Evolutionary conservation across 2,329 filamentous ascomycete genomes (phyloP), one percentile per base, ranked within the genome.

Genomic region (Teratosphaeria epicoccoides): DNA sequence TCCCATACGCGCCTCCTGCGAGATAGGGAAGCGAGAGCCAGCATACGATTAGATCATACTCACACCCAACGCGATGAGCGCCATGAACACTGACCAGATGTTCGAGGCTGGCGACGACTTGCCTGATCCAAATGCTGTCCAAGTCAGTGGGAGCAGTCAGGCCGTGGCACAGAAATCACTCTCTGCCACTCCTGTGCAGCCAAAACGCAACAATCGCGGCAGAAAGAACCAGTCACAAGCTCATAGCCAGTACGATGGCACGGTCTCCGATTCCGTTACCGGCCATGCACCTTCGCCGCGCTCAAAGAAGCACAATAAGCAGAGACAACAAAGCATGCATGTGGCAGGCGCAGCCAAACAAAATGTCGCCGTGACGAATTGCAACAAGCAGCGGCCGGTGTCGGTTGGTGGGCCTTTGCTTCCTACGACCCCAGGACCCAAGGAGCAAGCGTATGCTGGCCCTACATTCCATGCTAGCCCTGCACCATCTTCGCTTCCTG

Each of bases 401-500:
- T 70, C 57, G 77, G 76, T 62, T 50, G 63, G 69, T 76, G 45
- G 68, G 69, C 47, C 69, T 69, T 25, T 70, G 47, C 61, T 66
- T 49, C 65, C 68, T 37, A 64, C 65, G 45, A 70, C 70, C 6
- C 73, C 74, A 28, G 63, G 49, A 74, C 63, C 66, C 46, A 75
- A 81, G 54, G 64, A 67, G 55, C 64, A 68, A 55, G 83, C 85
- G 45, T 98, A 95, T 70, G 93, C 93, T 37, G 93, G 91, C 12
- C 86, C 91, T 28, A 94, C 89, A 4, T 98, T 97, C 68, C 90
- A 96, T 69, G 87, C 89, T 40, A 97, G 93, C 7, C 93, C 93
- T 20, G 91, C 90, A 1, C 86, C 93, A 0, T 94, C 89, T 7
- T 83, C 88, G 23, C 76, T 98, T 26, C 93, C 93, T 0, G 85